Evolutionary conservation across 140 eudicot genomes (phyloP), one percentile per base, ranked within the genome.

Genomic region (Ambrosia hybrid): DNA sequence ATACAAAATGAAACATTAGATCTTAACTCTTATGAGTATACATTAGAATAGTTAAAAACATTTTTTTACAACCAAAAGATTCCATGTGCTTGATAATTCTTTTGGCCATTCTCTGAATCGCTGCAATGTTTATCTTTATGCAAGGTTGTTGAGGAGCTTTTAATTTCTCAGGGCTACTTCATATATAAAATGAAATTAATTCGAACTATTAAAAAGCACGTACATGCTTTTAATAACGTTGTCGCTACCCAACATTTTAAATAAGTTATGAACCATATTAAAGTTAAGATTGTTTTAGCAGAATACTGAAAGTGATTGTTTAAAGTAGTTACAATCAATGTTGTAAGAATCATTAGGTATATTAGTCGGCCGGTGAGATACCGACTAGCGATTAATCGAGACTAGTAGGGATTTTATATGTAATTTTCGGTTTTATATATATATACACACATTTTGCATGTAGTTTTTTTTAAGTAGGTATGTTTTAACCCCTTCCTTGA

Each of bases 101-200:
- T 11, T 36, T 21, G 30, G 1, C 30, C 66, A 74, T 39, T 15
- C 48, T 21, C 39, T 39, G 67, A 43, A 70, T 55, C 17, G 34
- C 51, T 49, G 43, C 55, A 66, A 60, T 74, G 52, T 17, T 17
- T 64, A 64, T 62, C 57, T 52, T 51, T 57, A 65, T 65, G 73
- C 73, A 65, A 65, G 67, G 73, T 64, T 53, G 73, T 65, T 74
- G 73, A 49, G 72, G 60, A 53, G 79, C 79, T 65, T 74, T 74
- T 41, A 65, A 53, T 65, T 39, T 65, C 58, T 65, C 16, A 51
- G 73, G 45, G 41, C 66, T 53, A 65, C 72, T 37, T 74, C 46
- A 41, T 41, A 15, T 74, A 36, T 74, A 15, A 15, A 37, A 51
- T 63, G 63, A 51, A 39, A 63, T 34, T 38, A 51, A 62, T 62